Evolutionary conservation across 805 yeast genomes (phyloP).

Genomic region (Saccharomycopsis sp.): DNA sequence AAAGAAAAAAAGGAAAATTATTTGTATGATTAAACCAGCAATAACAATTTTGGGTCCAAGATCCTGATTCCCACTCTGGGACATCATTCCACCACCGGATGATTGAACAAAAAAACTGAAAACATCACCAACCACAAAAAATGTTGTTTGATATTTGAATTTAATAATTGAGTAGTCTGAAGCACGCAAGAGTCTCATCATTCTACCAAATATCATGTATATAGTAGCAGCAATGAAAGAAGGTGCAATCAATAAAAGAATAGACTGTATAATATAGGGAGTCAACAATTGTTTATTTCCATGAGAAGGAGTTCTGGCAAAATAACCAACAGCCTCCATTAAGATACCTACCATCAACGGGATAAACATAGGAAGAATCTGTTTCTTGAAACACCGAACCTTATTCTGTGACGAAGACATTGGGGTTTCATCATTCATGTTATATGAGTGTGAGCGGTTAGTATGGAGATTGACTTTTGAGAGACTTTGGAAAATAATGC

Average conservation of each 20-base stretch:
- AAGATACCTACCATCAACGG: slow-evolving; percentile 27
- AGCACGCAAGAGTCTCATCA: slow-evolving; percentile 23
- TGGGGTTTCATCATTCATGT: slow-evolving; percentile 2
- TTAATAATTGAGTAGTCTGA: slow-evolving; percentile 23
- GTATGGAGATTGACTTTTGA: slow-evolving; percentile 8
- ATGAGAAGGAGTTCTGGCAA: slow-evolving; percentile 24
- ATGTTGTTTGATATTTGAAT: slow-evolving; percentile 24
- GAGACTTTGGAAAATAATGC: slow-evolving; percentile 6
- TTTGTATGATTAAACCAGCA: slow-evolving; percentile 30
- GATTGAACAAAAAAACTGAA: slow-evolving; percentile 28
- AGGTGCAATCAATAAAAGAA: slow-evolving; percentile 29
- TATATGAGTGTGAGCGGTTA: background rate
- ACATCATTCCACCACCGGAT: slow-evolving; percentile 30
- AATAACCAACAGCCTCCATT: slow-evolving; percentile 27
- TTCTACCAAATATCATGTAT: slow-evolving; percentile 29
- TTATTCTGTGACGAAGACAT: slow-evolving; percentile 1
- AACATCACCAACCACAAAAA: slow-evolving; percentile 30
- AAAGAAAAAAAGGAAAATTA: slow-evolving; percentile 28
- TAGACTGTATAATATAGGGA: slow-evolving; percentile 26
- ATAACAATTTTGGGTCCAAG: slow-evolving; percentile 26
- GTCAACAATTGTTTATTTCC: slow-evolving; percentile 12
- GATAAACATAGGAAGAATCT: too few relatives aligned
- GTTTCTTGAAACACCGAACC: slow-evolving; percentile 2
- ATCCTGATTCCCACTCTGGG: slow-evolving; percentile 4
- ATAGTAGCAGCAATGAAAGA: slow-evolving; percentile 29